Evolutionary conservation across 208 protist genomes (phyloP).

Genomic region (Trypanosoma theileri): DNA sequence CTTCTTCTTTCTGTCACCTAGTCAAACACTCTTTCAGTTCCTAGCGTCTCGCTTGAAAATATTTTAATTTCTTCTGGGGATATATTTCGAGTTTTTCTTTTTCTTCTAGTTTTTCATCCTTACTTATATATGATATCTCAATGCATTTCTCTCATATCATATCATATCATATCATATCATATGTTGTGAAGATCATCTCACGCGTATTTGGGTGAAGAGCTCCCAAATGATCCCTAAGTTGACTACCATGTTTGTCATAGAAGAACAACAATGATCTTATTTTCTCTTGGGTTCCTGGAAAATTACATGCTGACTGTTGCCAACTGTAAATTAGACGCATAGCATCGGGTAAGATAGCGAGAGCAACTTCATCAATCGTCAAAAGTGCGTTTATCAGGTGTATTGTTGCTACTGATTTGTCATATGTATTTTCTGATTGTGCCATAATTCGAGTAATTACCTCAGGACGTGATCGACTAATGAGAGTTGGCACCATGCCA

Average conservation of each 20-base stretch:
- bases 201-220: constrained; percentile 27
- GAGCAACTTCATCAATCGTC: constrained; percentile 34
- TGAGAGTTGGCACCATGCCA: constrained; percentile 28
- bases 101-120: not conserved
- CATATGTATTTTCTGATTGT: constrained; percentile 50
- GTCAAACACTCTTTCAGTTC: not conserved
- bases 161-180: constrained; percentile 17
- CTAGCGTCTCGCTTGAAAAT: not conserved
- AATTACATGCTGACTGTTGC: constrained; percentile 47
- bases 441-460: constrained; percentile 58
- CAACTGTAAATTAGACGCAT: constrained; percentile 77
- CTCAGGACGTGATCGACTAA: constrained; percentile 45
- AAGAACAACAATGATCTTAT: constrained; percentile 34
- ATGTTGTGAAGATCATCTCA: constrained; percentile 36
- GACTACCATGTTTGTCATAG: constrained; percentile 21
- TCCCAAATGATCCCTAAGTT: constrained; percentile 28
- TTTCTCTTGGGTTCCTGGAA: constrained; percentile 46
- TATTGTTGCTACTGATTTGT: constrained; percentile 81
- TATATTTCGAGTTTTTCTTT: not conserved
- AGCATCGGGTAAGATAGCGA: constrained; percentile 33
- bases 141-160: too few relatives aligned
- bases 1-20: not conserved
- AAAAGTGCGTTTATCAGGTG: constrained; percentile 52
- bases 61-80: not conserved
- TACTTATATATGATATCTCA: too few relatives aligned